Base-by-base conservation (phyloP, 2,329 filamentous ascomycete genomes). In the Claviceps sp. region DNA sequence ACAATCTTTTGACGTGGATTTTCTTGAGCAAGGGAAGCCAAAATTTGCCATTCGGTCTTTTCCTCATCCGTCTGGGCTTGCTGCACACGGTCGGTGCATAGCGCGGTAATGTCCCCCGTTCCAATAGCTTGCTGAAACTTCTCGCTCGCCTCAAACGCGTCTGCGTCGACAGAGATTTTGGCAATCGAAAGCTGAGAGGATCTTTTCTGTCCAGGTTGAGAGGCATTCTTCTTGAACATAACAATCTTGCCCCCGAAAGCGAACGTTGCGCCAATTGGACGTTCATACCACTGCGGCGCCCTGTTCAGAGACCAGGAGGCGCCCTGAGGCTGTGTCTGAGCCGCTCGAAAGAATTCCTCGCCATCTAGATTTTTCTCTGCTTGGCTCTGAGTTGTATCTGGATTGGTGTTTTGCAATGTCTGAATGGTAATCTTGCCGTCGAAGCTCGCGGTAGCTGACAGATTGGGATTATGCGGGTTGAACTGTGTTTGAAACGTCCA, bases 401-500 rank as follows among this genome's bases (percentile, higher is more conserved):
- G 79, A 64, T 93, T 94, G 37, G 90, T 95, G 68, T 93, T 96
- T 64, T 98, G 93, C 42, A 96, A 77, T 1, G 91, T 95, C 65
- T 96, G 91, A 45, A 98, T 75, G 2, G 86, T 84, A 56, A 98
- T 95, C 70, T 94, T 96, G 60, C 94, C 93, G 63, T 98, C 93
- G 59, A 97, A 97, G 2, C 91, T 95, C 9, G 94, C 93, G 17
- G 93, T 97, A 17, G 94, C 94, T 48, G 91, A 88, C 53, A 98
- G 75, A 63, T 83, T 87, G 11, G 93, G 91, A 67, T 98, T 95
- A 59, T 87, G 83, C 34, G 93, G 93, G 66, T 95, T 90, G 78
- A 94, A 97, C 55, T 85, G 80, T 5, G 93, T 95, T 64, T 91
- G 83, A 73, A 98, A 98, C 5, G 90, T 95, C 91, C 93, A 98